Percentiles rank a stretch among this genome's conserved stretches.
These are phyloP conservation scores for Ceratocystis smalleyi DNA, from an alignment of 2,329 filamentous ascomycete species.

Conservation along the genomic window DNA sequence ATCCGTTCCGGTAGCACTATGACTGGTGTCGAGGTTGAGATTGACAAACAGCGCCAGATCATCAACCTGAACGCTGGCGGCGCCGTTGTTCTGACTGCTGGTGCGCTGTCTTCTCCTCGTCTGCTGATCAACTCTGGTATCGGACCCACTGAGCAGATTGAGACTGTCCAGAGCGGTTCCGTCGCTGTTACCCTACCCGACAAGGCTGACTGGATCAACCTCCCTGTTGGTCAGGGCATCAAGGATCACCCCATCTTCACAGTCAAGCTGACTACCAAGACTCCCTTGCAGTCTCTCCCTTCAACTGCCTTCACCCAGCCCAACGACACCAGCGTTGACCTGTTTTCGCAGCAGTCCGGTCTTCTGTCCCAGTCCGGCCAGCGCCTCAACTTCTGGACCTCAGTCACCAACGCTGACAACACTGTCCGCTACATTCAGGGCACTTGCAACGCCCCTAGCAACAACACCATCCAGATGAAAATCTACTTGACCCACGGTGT, in stretches of 20 bases:
- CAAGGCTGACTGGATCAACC: conserved; percentile 37
- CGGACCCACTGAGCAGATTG: conserved; percentile 44
- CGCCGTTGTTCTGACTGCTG: conserved; percentile 41
- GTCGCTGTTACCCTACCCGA: conserved; percentile 39
- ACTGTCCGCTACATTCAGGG: conserved; percentile 32
- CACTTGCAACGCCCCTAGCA: conserved; percentile 52
- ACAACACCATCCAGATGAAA: conserved; percentile 37
- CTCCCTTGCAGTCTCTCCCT: conserved; percentile 18
- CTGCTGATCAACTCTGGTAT: conserved; percentile 53
- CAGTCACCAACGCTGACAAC: conserved; percentile 32
- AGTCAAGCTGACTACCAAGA: conserved; percentile 22
- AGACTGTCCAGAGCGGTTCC: conserved; percentile 33
- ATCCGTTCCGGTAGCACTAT: conserved; percentile 46
- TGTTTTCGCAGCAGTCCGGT: conserved; percentile 26
- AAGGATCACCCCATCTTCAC: conserved; percentile 37
- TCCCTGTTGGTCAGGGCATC: conserved; percentile 44
- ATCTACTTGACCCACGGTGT: conserved; percentile 50
- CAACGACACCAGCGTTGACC: conserved; percentile 21
- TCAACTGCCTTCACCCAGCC: conserved; percentile 22
- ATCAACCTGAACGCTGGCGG: conserved; percentile 29
- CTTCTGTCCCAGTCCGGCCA: conserved; percentile 32
- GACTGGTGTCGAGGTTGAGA: conserved; percentile 51
- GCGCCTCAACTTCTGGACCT: conserved; percentile 33
- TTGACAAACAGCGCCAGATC: conserved; percentile 33
- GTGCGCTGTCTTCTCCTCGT: conserved; percentile 53